Conservation (phyloP, 1,284 basidiomycete genomes). For the Leccinum huronense region DNA sequence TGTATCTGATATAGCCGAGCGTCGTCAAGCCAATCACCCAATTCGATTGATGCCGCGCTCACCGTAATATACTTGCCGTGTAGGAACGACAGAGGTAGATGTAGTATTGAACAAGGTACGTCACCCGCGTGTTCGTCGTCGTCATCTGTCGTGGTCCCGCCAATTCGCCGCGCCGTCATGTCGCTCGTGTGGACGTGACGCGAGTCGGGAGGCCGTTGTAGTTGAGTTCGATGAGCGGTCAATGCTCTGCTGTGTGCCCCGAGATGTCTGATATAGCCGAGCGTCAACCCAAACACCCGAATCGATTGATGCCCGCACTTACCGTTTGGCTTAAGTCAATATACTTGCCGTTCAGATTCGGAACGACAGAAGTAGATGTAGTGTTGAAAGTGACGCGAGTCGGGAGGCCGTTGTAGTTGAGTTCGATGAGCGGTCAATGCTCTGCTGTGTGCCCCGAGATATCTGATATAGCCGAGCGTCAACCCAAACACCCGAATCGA, state of each 20-base stretch:
- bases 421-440: slow-evolving; percentile 73
- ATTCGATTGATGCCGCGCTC: no score
- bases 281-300: neutral
- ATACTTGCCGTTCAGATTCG: no score
- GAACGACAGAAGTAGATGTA: no score
- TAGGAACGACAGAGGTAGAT: no score
- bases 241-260: slow-evolving; percentile 87
- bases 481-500: neutral
- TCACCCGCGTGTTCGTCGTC: no score
- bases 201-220: slow-evolving; percentile 85
- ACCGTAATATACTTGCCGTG: no score
- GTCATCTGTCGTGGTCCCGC: no score
- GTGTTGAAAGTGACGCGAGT: slow-evolving; percentile 48
- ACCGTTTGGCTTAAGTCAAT: slow-evolving; percentile 49
- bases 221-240: slow-evolving; percentile 64
- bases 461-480: slow-evolving; percentile 53
- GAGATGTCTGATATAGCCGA: slow-evolving; percentile 69
- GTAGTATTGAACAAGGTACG: no score
- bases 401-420: slow-evolving; percentile 80
- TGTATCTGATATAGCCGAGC: no score
- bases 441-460: slow-evolving; percentile 90
- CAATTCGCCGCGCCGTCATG: slow-evolving; percentile 12
- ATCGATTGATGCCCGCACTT: no score
- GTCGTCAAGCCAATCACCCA: no score
- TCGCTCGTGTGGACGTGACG: slow-evolving; percentile 55